These are phyloP conservation scores for Tolypocladium nubicola DNA, from an alignment of 2,329 filamentous ascomycete genomes.

Conservation along the genomic window DNA sequence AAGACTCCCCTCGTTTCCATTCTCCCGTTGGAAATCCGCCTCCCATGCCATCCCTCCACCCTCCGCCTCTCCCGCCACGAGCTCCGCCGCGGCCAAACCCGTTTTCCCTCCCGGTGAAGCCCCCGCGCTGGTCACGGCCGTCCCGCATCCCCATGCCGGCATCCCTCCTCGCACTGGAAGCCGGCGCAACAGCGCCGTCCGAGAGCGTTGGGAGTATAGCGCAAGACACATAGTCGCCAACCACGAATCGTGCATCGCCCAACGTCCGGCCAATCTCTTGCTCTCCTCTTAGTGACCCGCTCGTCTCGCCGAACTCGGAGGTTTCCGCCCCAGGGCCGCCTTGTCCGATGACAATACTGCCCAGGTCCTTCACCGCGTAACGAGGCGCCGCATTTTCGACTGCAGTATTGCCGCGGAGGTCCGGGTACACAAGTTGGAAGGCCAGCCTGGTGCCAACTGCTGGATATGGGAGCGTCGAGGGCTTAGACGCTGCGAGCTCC, in stretches of 20 bases:
- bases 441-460: constrained; percentile 74
- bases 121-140: constrained; percentile 13
- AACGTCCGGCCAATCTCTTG: constrained; percentile 64
- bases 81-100: constrained; percentile 21
- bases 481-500: constrained; percentile 57
- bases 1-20: constrained; percentile 55
- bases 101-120: constrained; percentile 14
- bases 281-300: constrained; percentile 23
- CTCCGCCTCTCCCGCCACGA: constrained; percentile 25
- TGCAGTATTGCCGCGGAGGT: constrained; percentile 37
- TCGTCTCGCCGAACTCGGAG: constrained; percentile 25
- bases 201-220: constrained; percentile 66
- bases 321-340: constrained; percentile 35
- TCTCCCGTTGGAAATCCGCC: constrained; percentile 40
- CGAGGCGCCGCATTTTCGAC: constrained; percentile 28
- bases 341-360: constrained; percentile 67
- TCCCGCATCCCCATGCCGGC: constrained; percentile 9
- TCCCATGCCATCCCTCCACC: constrained; percentile 27
- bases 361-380: constrained; percentile 72
- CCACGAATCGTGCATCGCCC: constrained; percentile 67
- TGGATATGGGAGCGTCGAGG: constrained; percentile 59
- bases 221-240: constrained; percentile 81
- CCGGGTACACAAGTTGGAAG: constrained; percentile 79
- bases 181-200: constrained; percentile 63
- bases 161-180: constrained; percentile 26